Conservation (phyloP, 352 stramenopile genomes). For the Peronospora tabacina region DNA sequence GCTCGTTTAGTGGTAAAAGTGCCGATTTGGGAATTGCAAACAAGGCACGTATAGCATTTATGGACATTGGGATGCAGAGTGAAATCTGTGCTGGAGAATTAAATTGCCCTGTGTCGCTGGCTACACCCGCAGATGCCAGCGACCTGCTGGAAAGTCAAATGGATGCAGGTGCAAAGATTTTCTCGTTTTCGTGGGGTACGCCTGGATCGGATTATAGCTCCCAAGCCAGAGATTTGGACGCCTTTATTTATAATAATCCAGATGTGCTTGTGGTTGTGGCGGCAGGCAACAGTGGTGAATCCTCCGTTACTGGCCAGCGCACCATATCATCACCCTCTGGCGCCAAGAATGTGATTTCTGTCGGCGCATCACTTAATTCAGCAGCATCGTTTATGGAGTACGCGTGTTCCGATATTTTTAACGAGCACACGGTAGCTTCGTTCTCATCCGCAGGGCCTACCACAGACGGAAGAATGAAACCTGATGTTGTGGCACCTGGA, state of each 20-base stretch:
- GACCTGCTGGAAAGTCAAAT: conserved; percentile 68
- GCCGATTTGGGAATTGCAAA: conserved; percentile 62
- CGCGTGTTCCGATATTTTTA: conserved; percentile 55
- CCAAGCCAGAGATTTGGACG: conserved; percentile 69
- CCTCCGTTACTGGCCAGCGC: conserved; percentile 34
- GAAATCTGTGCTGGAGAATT: conserved; percentile 36
- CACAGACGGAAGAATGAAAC: conserved; percentile 77
- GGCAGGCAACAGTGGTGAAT: conserved; percentile 84
- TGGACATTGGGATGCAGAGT: conserved; percentile 78
- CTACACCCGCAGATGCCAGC: conserved; percentile 50
- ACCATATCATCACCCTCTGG: conserved; percentile 78
- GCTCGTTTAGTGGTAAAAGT: conserved; percentile 52
- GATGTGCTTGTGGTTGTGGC: conserved; percentile 83
- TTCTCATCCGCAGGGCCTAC: conserved; percentile 83
- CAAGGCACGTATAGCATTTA: conserved; percentile 83
- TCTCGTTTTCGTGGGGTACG: conserved; percentile 82
- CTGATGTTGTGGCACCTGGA: conserved; percentile 79
- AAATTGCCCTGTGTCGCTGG: conserved; percentile 47
- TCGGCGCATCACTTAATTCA: conserved; percentile 66
- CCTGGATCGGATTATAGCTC: conserved; percentile 67
- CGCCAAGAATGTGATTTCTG: conserved; percentile 80
- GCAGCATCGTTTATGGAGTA: conserved; percentile 42
- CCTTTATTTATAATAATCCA: conserved; percentile 80
- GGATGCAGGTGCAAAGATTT: conserved; percentile 59
- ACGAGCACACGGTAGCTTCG: conserved; percentile 64